Evolutionary conservation across 345 rosid genomes (phyloP), one percentile per base, ranked within the genome.

Genomic region (Stellera chamaejasme): DNA sequence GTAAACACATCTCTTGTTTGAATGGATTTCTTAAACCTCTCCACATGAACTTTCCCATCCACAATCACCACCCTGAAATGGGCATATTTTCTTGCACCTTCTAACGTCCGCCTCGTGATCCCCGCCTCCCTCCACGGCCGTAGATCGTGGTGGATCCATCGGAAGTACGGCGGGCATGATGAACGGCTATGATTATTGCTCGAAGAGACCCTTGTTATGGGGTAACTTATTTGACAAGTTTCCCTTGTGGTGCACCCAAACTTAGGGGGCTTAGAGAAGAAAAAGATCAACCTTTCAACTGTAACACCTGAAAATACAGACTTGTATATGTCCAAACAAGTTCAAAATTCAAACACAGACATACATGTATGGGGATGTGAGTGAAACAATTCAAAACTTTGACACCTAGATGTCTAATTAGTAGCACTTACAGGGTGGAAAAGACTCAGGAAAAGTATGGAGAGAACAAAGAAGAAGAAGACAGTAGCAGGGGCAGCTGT

Each of bases 101-200:
- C 75, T 25, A 86, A 25, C 78, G 75, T 80, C 43, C 77, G 84
- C 60, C 79, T 72, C 0, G 75, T 80, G 65, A 86, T 79, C 26
- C 97, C 86, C 1, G 65, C 69, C 55, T 59, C 75, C 61, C 59
- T 74, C 97, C 92, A 83, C 0, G 82, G 84, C 74, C 78, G 73
- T 32, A 83, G 71, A 71, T 86, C 97, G 59, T 86, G 85, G 54
- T 82, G 85, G 50, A 89, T 86, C 95, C 92, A 86, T 28, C 77
- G 76, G 70, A 86, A 89, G 62, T 82, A 82, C 6, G 82, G 59
- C 0, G 94, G 85, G 66, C 89, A 82, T 48, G 64, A 23, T 56
- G 56, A 56, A 53, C 19, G 44, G 48, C 15, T 50, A 27, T 47
- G 69, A 62, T 53, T 62, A 45, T 58, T 1, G 23, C 23, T 19